A percentile compares a stretch with the other conserved stretches of the same genome.
Conservation (phyloP, 441 rosid genomes). For the Omphalea diandra region DNA sequence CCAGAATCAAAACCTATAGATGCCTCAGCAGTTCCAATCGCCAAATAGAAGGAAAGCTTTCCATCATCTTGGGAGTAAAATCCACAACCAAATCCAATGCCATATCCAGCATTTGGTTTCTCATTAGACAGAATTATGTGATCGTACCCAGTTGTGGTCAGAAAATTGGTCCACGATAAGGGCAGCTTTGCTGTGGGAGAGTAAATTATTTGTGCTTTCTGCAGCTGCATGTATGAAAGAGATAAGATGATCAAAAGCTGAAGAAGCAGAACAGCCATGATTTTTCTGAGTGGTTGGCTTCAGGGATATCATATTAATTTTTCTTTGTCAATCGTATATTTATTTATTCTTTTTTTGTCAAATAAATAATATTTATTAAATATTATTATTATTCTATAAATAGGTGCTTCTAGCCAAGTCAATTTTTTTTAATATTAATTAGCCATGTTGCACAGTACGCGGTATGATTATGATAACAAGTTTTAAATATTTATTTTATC, state of each 20-base stretch:
- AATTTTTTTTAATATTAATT: no score
- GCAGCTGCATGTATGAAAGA: not conserved
- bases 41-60: not conserved
- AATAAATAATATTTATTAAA: no score
- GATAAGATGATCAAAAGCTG: not conserved
- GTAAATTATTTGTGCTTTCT: not conserved
- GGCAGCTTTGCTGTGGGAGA: not conserved
- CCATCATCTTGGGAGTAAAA: not conserved
- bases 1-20: not conserved
- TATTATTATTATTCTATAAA: no score
- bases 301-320: no score
- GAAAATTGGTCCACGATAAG: not conserved
- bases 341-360: no score
- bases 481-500: no score
- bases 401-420: no score
- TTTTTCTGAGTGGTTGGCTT: no score
- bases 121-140: not conserved
- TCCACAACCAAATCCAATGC: constrained; percentile 14
- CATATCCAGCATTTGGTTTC: not conserved
- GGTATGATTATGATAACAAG: no score
- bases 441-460: no score
- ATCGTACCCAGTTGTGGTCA: not conserved
- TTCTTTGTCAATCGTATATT: no score
- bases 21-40: not conserved
- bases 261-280: not conserved